Percentiles rank a stretch among this genome's conserved stretches.
Evolutionary conservation across 257 asterid genomes (phyloP).

Genomic region (Solanum dulcamara): DNA sequence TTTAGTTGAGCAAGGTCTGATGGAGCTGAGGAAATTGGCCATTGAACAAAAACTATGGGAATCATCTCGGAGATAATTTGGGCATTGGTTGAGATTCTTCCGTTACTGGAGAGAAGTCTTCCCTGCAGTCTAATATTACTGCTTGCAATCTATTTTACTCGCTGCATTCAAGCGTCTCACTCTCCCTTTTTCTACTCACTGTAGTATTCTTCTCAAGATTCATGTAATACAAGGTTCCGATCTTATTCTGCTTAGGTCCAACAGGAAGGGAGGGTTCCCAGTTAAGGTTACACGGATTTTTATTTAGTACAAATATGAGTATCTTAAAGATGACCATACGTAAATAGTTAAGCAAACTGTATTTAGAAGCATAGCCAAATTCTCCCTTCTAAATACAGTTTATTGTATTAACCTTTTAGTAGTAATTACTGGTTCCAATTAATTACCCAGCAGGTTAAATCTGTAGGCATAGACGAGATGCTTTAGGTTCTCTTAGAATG

Average conservation of each 20-base stretch:
- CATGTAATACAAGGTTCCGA: neutral
- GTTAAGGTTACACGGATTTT: neutral
- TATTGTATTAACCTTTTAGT: neutral
- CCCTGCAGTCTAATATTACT: constrained; percentile 1
- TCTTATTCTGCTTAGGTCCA: neutral
- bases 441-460: neutral
- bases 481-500: neutral
- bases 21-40: constrained; percentile 36
- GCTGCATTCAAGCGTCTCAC: neutral
- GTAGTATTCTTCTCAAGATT: neutral
- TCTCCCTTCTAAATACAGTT: too few species aligned
- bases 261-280: neutral
- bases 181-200: neutral
- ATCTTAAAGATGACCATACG: neutral
- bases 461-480: neutral
- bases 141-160: neutral
- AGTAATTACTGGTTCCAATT: neutral
- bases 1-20: constrained; percentile 39
- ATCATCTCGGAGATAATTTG: constrained; percentile 33
- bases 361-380: too few species aligned
- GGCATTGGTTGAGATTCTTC: constrained; percentile 21
- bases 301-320: neutral
- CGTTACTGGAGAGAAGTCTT: constrained; percentile 26
- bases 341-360: neutral
- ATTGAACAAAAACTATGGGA: constrained; percentile 38